These are phyloP conservation scores for Cryoendolithus antarcticus DNA, from an alignment of 2,329 filamentous ascomycete genomes.

Conservation along the genomic window DNA sequence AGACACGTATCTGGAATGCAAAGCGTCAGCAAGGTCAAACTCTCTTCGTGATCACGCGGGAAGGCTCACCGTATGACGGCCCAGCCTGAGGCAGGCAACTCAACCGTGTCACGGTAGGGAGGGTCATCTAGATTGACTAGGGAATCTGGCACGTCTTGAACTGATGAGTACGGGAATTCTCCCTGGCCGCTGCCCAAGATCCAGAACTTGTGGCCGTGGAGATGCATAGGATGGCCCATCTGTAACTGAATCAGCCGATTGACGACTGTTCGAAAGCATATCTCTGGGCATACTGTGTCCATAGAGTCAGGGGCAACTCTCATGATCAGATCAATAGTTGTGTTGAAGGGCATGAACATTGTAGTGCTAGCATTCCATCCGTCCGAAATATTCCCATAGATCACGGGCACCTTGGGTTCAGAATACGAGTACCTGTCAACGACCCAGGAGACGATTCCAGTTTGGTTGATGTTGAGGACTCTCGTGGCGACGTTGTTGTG, in stretches of 20 bases:
- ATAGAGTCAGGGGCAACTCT: conserved; percentile 1
- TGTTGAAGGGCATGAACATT: conserved; percentile 1
- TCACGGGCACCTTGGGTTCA: conserved; percentile 1
- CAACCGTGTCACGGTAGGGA: conserved; percentile 1
- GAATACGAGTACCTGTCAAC: conserved; percentile 1
- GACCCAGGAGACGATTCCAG: not conserved
- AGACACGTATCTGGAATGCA: conserved; percentile 1
- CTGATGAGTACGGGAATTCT: conserved; percentile 13
- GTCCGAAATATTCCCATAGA: not conserved
- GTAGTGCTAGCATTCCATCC: conserved; percentile 1
- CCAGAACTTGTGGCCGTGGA: conserved; percentile 49
- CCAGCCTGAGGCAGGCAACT: conserved; percentile 1
- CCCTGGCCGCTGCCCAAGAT: conserved; percentile 43
- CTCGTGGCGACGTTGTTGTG: conserved; percentile 1
- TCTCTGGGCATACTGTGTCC: conserved; percentile 1
- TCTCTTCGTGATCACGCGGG: conserved; percentile 1
- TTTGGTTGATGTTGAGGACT: conserved; percentile 1
- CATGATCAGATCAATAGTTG: conserved; percentile 1
- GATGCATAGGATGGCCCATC: conserved; percentile 50
- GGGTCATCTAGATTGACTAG: not conserved
- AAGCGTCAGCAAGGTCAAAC: not conserved
- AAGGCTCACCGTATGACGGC: conserved; percentile 1
- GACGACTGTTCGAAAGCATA: not conserved
- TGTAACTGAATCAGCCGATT: not conserved
- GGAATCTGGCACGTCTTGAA: not conserved